Evolutionary conservation across 495 filamentous ascomycete species (phyloP), one percentile per base, ranked within the genome.

Genomic region (Elasticomyces elasticus): DNA sequence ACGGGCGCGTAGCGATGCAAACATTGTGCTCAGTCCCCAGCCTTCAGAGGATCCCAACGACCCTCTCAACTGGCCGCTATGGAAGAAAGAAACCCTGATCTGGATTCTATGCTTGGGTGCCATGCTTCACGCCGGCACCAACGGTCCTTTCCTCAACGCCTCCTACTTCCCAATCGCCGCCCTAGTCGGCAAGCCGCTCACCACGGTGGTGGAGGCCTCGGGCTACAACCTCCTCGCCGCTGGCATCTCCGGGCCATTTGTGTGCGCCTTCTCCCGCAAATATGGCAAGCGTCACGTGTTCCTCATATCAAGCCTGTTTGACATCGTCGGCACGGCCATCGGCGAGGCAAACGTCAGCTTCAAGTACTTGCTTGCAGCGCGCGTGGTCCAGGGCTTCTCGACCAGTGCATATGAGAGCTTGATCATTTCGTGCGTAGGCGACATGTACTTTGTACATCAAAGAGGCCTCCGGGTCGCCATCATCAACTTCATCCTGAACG

Each of bases 401-500:
- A 55, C 60, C 4, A 47, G 42, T 17, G 60, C 60, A 17, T 53
- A 41, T 49, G 56, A 62, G 23, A 28, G 44, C 20, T 51, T 52
- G 23, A 57, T 59, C n/a, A 47, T 58, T 20, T 45, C 50, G 20
- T 24, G 37, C 9, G 56, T 62, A 7, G 56, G 50, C 7, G 60
- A 62, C 44, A 26, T 62, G 31, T 62, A 59, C 42, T 62, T 54
- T 45, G 56, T 62, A 2, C 54, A 57, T 46, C 54, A 61, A 27
- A 47, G 58, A 2, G 54, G 54, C 5, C 22, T 58, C 15, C 31
- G 53, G 24, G 33, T 56, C 15, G 25, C 41, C 20, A 40, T 55
- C 27, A 55, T 59, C 31, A 59, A 54, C 30, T 59, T 59, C 46
- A 45, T 59, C 28, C 25, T 59, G 2, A 55, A 54, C 45, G 11